These are phyloP conservation scores for Mucor circinelloides DNA, from an alignment of 371 early-diverging fungal species.

Conservation along the genomic window DNA sequence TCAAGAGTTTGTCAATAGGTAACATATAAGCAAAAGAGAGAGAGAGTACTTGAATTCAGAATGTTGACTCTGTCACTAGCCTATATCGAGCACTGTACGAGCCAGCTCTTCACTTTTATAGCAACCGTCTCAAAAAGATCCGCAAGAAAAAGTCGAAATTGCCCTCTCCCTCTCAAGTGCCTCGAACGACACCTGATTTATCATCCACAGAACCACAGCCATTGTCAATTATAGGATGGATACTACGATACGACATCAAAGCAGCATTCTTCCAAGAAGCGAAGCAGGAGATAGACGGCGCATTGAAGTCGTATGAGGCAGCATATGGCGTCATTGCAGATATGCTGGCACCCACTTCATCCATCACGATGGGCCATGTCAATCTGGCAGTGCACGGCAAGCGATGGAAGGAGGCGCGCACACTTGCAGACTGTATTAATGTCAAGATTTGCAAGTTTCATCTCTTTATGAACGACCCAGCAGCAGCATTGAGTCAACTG, in stretches of 20 bases:
- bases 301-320: constrained; percentile 74
- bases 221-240: constrained; percentile 72
- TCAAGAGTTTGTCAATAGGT: constrained; percentile 72
- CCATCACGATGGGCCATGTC: constrained; percentile 47
- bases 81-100: constrained; percentile 72
- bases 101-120: constrained; percentile 70
- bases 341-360: constrained; percentile 60
- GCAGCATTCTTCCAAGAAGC: constrained; percentile 76
- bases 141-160: constrained; percentile 72
- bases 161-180: constrained; percentile 50
- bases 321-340: constrained; percentile 69
- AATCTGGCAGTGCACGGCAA: constrained; percentile 50
- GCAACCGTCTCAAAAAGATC: constrained; percentile 70
- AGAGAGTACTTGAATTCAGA: background rate
- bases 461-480: constrained; percentile 66
- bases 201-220: constrained; percentile 45
- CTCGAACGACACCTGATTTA: constrained; percentile 26
- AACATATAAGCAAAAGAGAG: constrained; percentile 11
- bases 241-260: constrained; percentile 83
- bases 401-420: constrained; percentile 67
- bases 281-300: constrained; percentile 76
- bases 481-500: constrained; percentile 68
- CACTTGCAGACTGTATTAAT: constrained; percentile 72
- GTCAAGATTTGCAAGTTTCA: constrained; percentile 79
- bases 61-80: constrained; percentile 19